Base-by-base conservation (phyloP, 2,329 filamentous ascomycete species). In the Monilinia polystroma region DNA sequence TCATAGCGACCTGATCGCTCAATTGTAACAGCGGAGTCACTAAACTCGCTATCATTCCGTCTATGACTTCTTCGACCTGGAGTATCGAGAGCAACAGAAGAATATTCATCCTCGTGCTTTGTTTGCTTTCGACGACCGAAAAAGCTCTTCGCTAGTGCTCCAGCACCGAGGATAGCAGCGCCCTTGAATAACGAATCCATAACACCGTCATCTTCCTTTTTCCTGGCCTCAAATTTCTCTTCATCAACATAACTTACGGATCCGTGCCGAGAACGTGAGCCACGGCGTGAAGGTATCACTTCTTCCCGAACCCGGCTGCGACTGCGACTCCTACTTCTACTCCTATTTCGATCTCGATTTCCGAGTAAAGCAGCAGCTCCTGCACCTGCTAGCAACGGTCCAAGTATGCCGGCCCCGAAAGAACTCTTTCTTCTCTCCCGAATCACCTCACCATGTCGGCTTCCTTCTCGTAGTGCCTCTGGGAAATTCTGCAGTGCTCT, bases 151-250 rank as follows among this genome's bases (percentile, higher is more conserved):
- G 85, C 81, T 20, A 92, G 77, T 41, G 85, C 85, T 23, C 84
- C 86, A 10, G 84, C 87, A 23, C 89, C 90, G 1, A 89, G 76
- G 6, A 84, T 80, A 0, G 86, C 89, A 18, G 86, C 88, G 29
- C 85, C 80, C 56, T 84, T 83, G 18, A 89, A 76, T 2, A 92
- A 68, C 63, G 84, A 85, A 72, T 84, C 84, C 76, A 87, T 84
- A 71, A 90, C 82, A 11, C 87, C 86, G 23, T 84, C 83, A 4
- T 81, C 79, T 49, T 79, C 76, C 67, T 75, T 77, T 73, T 76
- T 73, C 71, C 65, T 73, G 70, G 67, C 72, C 7, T 75, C 77
- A 67, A 84, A 84, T 75, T 92, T 91, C 70, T 92, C 89, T 51
- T 89, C 84, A 45, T 84, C 80, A 26, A 75, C 68, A 70, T 87